These are phyloP conservation scores for Cocos nucifera DNA, from an alignment of 176 grass and related monocot species.

Conservation along the genomic window DNA sequence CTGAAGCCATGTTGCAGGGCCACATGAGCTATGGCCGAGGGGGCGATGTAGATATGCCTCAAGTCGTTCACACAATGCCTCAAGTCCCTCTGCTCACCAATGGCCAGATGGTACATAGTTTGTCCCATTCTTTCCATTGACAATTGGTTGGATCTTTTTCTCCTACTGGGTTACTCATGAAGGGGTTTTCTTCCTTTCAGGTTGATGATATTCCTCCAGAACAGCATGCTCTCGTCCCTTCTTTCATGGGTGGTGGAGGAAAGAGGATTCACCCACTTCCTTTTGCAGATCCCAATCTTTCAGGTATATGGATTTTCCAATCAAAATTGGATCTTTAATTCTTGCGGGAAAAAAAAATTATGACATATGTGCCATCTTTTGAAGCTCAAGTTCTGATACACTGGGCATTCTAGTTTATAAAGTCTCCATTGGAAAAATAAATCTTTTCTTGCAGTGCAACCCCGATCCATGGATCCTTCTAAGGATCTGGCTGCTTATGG, in stretches of 20 bases:
- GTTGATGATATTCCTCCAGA: constrained; percentile 87
- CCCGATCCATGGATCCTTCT: constrained; percentile 90
- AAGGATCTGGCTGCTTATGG: constrained; percentile 87
- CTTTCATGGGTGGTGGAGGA: constrained; percentile 63
- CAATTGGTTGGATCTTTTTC: background rate
- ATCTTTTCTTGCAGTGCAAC: constrained; percentile 51
- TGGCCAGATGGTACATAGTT: constrained; percentile 57
- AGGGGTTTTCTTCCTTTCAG: constrained; percentile 8
- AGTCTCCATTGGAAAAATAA: too few relatives aligned
- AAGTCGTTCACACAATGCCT: constrained; percentile 34
- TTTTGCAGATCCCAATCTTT: constrained; percentile 56
- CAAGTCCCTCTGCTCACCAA: constrained; percentile 88
- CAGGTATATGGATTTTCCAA: constrained; percentile 24
- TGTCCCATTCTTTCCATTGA: background rate
- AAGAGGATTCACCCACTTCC: constrained; percentile 93
- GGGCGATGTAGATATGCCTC: constrained; percentile 28
- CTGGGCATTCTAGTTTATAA: too few relatives aligned
- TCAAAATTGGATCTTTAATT: background rate
- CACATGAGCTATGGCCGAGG: constrained; percentile 79
- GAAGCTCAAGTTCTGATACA: too few relatives aligned
- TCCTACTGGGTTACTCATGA: constrained; percentile 1
- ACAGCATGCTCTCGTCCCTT: constrained; percentile 88
- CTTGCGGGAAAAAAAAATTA: too few relatives aligned
- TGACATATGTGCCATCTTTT: too few relatives aligned
- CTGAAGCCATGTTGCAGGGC: constrained; percentile 50